Base-by-base conservation (phyloP, 441 rosid species). In the Eutrema salsugineum region DNA sequence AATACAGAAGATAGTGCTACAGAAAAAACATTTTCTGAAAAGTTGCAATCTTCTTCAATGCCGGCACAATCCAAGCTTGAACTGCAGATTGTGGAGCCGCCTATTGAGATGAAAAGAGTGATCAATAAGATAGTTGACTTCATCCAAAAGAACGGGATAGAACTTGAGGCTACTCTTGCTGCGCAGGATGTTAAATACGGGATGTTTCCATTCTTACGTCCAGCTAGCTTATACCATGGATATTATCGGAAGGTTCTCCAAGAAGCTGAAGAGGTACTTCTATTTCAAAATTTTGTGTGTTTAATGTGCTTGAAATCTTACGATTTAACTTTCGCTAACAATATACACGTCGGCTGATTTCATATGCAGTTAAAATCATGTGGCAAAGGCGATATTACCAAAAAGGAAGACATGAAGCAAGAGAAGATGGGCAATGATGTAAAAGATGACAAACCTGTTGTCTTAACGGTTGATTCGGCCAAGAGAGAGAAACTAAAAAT, bases 111-210 rank as follows among this genome's bases (percentile, higher is more conserved):
- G 85, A 94, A 90, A 86, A 90, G 88, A 77, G 89, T 77, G 68
- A 83, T 94, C 58, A 89, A 92, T 47, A 94, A 89, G 88, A 94
- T 94, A 72, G 97, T 94, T 50, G 97, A 94, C 81, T 94, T 94
- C 84, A 86, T 92, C 50, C 57, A 83, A 55, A 90, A 81, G 78
- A 94, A 94, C 22, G 99, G 99, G 72, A 89, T 77, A 80, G 86
- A 89, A 73, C 86, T 94, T 78, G 97, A 92, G 80, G 77, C 91
- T 3, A 86, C 89, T 74, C 93, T 94, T 66, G 80, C 85, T 71
- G 91, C 90, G 66, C 99, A 91, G 81, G 97, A 91, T 77, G 85
- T 75, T 66, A 87, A 81, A 67, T 80, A 82, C 57, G 97, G 95
- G 77, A 88, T 92, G 79, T 94, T 94, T 61, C 94, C 97, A 1